Percentiles rank a stretch among this genome's conserved stretches.
These are phyloP conservation scores for Fusarium sp. DNA, from an alignment of 2,329 filamentous ascomycete genomes.

Conservation along the genomic window DNA sequence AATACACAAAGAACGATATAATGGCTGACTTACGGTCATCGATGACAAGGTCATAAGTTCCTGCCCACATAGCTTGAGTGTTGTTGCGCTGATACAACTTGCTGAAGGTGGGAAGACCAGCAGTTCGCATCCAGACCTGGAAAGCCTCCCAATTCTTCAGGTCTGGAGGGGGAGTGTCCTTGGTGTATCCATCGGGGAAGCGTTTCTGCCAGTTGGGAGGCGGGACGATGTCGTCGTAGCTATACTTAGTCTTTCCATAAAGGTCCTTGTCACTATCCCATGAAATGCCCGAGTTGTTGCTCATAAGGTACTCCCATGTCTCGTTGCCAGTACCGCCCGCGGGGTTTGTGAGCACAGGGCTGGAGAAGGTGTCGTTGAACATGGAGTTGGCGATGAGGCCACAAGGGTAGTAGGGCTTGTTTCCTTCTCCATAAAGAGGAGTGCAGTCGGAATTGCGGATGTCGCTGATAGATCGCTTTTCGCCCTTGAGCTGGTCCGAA, in stretches of 20 bases:
- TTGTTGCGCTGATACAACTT: slow-evolving; percentile 92
- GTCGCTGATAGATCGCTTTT: slow-evolving; percentile 66
- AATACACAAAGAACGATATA: not conserved
- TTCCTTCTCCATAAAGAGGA: slow-evolving; percentile 71
- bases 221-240: slow-evolving; percentile 73
- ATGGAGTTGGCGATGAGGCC: slow-evolving; percentile 95
- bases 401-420: slow-evolving; percentile 89
- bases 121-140: slow-evolving; percentile 99
- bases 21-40: slow-evolving; percentile 73
- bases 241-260: slow-evolving; percentile 78
- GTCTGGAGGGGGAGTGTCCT: slow-evolving; percentile 73
- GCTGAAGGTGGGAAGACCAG: slow-evolving; percentile 92
- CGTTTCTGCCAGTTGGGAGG: slow-evolving; percentile 85
- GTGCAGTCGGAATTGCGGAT: slow-evolving; percentile 79
- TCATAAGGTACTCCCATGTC: slow-evolving; percentile 76
- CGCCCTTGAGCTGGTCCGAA: slow-evolving; percentile 81
- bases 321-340: slow-evolving; percentile 44
- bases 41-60: slow-evolving; percentile 81
- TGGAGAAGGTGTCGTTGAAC: slow-evolving; percentile 91
- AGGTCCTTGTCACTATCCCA: slow-evolving; percentile 86
- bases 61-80: slow-evolving; percentile 70
- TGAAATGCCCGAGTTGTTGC: slow-evolving; percentile 78
- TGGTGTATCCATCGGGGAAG: slow-evolving; percentile 77
- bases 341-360: slow-evolving; percentile 70
- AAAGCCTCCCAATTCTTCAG: slow-evolving; percentile 83